A percentile compares a stretch with the other conserved stretches of the same genome.
These are phyloP conservation scores for Kwoniella dendrophila DNA, from an alignment of 768 basidiomycete species.

Conservation along the genomic window DNA sequence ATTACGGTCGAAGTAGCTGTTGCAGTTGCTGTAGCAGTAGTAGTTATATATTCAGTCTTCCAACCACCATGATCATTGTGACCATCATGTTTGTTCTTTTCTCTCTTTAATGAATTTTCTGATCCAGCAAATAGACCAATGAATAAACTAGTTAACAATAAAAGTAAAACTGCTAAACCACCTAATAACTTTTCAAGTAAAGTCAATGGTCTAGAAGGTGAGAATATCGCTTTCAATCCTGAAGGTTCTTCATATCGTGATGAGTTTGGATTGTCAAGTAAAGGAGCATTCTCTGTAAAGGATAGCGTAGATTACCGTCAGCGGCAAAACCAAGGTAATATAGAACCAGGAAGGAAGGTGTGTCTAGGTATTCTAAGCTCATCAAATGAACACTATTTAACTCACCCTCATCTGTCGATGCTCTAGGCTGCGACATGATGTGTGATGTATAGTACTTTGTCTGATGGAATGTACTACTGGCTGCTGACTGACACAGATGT, in stretches of 20 bases:
- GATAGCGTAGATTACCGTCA: conserved; percentile 1
- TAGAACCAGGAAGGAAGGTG: neutral
- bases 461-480: too few species aligned
- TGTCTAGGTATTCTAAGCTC: neutral
- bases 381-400: neutral
- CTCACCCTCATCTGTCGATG: conserved; percentile 55
- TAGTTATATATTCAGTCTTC: conserved; percentile 34
- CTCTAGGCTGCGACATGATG: conserved; percentile 48
- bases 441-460: neutral
- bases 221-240: conserved; percentile 6
- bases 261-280: conserved; percentile 38
- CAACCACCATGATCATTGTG: conserved; percentile 14
- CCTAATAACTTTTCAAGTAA: conserved; percentile 81
- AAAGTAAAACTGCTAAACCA: conserved; percentile 70
- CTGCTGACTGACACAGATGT: too few species aligned
- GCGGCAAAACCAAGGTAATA: neutral
- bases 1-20: conserved; percentile 60
- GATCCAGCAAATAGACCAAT: conserved; percentile 91
- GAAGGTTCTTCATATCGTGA: conserved; percentile 23
- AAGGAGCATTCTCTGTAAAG: conserved; percentile 52
- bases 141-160: conserved; percentile 82
- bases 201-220: conserved; percentile 61
- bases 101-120: conserved; percentile 69
- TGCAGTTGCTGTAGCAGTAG: conserved; percentile 53
- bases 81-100: conserved; percentile 22